Base-by-base conservation (phyloP, 805 yeast species). In the Spathaspora hagerdaliae region DNA sequence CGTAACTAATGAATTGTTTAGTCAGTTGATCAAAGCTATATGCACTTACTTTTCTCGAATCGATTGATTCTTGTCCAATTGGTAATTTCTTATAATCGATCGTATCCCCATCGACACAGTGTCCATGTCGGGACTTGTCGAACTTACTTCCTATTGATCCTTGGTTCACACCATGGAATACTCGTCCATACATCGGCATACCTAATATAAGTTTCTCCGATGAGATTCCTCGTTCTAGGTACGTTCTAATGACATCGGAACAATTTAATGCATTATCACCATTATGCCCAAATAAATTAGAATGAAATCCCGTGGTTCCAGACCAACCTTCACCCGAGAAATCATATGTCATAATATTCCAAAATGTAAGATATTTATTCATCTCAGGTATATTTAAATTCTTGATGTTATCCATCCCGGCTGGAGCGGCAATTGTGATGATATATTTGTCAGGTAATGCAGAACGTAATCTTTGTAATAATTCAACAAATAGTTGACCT, bases 321-420 rank as follows among this genome's bases (percentile, higher is more conserved):
- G 87, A 81, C 96, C 96, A 88, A 7, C 77, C 71, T 38, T 55
- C 51, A 0, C 97, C 98, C 1, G 82, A 67, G 54, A 83, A 86
- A 61, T 94, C 98, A 61, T 94, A 92, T 14, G 94, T 81, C 98
- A 92, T 92, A 47, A 94, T 61, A 59, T 92, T 91, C 85, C 91
- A 90, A 52, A 80, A 79, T 14, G 80, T 68, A 13, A 94, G 57
- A 52, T 74, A 73, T 24, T 59, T 57, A 52, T 84, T 83, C 76
- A 92, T 74, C n/a, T 73, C 74, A 1, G 50, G 42, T 1, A 90
- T 55, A 5, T 75, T 62, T 43, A 84, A 67, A 6, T 60, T 50
- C 3, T 54, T 42, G 13, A 82, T 57, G 43, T 75, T 73, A 5
- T 75, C 78, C 0, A 61, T 54, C 8, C 81, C 79, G 0, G 84